Base-by-base conservation (phyloP, 1,139 yeast genomes). In the Yamadazyma atlantica region DNA sequence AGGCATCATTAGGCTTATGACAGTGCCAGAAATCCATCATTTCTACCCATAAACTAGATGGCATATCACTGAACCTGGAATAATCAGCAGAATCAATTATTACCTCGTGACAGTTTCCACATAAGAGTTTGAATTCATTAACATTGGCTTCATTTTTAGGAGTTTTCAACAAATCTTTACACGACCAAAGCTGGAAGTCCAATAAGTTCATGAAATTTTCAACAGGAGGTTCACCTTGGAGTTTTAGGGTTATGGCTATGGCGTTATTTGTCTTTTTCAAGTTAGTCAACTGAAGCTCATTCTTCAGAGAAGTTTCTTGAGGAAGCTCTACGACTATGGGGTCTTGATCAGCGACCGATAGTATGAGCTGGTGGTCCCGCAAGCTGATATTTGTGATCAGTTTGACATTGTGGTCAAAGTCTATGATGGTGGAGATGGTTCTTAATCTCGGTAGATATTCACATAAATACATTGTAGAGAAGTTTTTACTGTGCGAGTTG, bases 1-100 rank as follows among this genome's bases (percentile, higher is more conserved):
- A 42, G 16, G 62, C 55, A 27, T 64, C 58, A 16, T 68, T 66
- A 2, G 98, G 97, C 55, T 89, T 89, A 57, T 92, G 97, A 55
- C 98, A 92, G 58, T 92, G 97, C 98, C 98, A 92, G 48, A 85
- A 85, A 44, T 92, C 97, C 96, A 92, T 85, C 75, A 92, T 69
- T 55, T 92, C 98, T 10, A 85, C 79, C 98, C 98, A 92, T 38
- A 80, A 69, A 51, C 89, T 97, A 1, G 95, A 85, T 0, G 98
- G 98, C 82, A 90, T 75, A 32, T 87, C 86, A 46, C 68, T 61
- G 33, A 83, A 60, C 24, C 55, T 57, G 5, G 40, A 25, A 18
- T 65, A 55, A 1, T 54, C 33, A 0, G 32, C 19, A 0, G 77
- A 66, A 30, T 60, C 54, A 1, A 73, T 43, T 1, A 75, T 29